phyloP scores from a whole-genome alignment of 2,329 filamentous ascomycete genomes.

The Sporothrix protearum region DNA sequence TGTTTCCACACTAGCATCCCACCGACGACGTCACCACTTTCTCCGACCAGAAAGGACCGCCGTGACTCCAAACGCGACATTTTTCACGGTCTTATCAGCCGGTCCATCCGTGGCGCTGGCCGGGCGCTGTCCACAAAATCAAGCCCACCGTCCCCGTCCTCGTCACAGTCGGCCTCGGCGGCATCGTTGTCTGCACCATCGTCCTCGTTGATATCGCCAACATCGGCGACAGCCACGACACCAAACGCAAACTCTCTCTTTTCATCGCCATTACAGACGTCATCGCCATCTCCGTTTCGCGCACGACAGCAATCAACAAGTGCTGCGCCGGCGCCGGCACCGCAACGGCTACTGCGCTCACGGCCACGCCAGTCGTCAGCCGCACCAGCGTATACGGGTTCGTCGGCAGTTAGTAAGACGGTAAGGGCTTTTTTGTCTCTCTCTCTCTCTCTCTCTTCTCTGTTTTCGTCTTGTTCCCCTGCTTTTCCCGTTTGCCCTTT shows the following conservation, averaged over 20 bases:
- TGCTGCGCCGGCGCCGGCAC: conserved; percentile 4
- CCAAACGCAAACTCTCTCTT: neutral
- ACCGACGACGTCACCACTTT: neutral
- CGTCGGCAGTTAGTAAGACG: conserved; percentile 16
- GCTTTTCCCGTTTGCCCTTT: neutral
- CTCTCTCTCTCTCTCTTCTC: neutral
- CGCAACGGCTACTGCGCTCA: conserved; percentile 4
- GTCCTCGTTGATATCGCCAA: neutral
- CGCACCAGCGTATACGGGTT: neutral
- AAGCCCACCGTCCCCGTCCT: conserved; percentile 24
- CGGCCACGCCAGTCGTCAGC: conserved; percentile 15
- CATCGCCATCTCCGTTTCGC: conserved; percentile 13
- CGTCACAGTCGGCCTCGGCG: neutral
- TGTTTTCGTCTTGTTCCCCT: neutral
- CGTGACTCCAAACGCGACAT: conserved; percentile 32
- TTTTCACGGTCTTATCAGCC: conserved; percentile 33
- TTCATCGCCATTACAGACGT: neutral
- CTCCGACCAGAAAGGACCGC: neutral
- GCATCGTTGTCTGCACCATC: neutral
- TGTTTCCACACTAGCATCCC: neutral
- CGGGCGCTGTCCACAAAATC: conserved; percentile 21
- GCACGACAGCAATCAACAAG: neutral
- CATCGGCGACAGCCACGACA: neutral
- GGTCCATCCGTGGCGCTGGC: conserved; percentile 28
- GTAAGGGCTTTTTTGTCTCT: conserved; percentile 3